Evolutionary conservation across 2,329 filamentous ascomycete species (phyloP), one percentile per base, ranked within the genome.

Genomic region (Eutypa lata): DNA sequence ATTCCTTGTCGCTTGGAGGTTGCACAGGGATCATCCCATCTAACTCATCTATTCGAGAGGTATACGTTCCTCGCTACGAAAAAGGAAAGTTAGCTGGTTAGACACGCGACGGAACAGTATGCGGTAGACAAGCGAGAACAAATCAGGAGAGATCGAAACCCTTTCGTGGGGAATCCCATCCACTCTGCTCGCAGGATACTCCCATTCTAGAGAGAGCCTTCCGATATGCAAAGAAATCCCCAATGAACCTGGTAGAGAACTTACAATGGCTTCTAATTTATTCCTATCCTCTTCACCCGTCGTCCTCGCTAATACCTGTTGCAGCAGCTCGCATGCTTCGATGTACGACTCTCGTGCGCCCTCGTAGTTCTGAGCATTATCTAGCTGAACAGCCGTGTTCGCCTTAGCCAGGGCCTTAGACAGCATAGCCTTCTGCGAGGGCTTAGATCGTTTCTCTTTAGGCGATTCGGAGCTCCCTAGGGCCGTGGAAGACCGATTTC

Each of bases 391-490:
- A 21, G 94, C 94, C 13, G 90, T 93, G 66, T 99, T 97, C 48
- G 94, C 94, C 73, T 97, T 96, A 68, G 96, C 89, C 51, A 99
- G 76, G 1, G 94, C 94, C 62, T 89, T 90, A n/a, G 93, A 96
- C 35, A 99, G 80, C 92, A 97, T 97, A 11, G 87, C 89, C 76
- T 97, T 97, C 69, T 97, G 89, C 1, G 89, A 91, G 14, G 83
- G 83, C 35, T 73, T 72, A 21, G 71, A 65, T 33, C 68, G 69
- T 40, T 66, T 69, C 21, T 63, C 63, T 3, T 69, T 70, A 7
- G 68, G 70, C 6, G 73, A 73, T 50, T 79, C 77, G 19, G 66
- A 64, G 61, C 76, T 78, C 35, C 72, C 70, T 55, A 76, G 79
- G n/a, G 68, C 64, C 3, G 71, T 67, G 38, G 73, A 70, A 13